These are phyloP conservation scores for Pisolithus albus DNA, from an alignment of 768 basidiomycete species.

Conservation along the genomic window DNA sequence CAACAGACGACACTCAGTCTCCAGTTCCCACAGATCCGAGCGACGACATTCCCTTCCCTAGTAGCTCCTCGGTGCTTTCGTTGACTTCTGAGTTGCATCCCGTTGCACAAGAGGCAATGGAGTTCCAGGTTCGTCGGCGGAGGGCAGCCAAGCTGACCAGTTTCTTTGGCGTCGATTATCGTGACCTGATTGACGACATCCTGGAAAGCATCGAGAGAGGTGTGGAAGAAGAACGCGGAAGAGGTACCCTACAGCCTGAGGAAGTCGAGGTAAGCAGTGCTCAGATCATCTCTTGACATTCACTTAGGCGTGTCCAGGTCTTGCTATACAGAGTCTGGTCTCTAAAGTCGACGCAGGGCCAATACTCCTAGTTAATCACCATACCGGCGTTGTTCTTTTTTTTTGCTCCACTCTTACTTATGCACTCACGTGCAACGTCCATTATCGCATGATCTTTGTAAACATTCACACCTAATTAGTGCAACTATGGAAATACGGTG, in stretches of 20 bases:
- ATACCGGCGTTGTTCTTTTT: conserved; percentile 1
- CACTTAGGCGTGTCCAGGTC: conserved; percentile 35
- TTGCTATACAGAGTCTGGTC: conserved; percentile 32
- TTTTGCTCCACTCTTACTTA: conserved; percentile 3
- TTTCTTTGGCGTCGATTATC: conserved; percentile 85
- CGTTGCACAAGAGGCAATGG: conserved; percentile 34
- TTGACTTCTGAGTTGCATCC: conserved; percentile 45
- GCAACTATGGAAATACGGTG: conserved; percentile 8
- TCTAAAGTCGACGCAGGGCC: conserved; percentile 22
- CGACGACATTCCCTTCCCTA: conserved; percentile 69
- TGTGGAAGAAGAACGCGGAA: conserved; percentile 59
- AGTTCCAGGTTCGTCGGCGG: conserved; percentile 64
- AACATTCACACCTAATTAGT: conserved; percentile 14
- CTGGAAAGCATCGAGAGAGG: conserved; percentile 75
- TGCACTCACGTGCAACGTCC: conserved; percentile 4
- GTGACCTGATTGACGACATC: conserved; percentile 68
- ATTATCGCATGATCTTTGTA: conserved; percentile 7
- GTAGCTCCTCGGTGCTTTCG: conserved; percentile 54
- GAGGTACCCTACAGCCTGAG: conserved; percentile 56
- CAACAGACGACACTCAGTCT: conserved; percentile 25
- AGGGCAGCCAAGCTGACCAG: conserved; percentile 78
- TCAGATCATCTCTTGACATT: neutral
- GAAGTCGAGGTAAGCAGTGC: conserved; percentile 58
- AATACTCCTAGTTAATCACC: conserved; percentile 5
- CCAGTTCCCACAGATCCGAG: conserved; percentile 45